phyloP scores from a whole-genome alignment of 2,329 filamentous ascomycete genomes.

The Diaporthe destruens region DNA sequence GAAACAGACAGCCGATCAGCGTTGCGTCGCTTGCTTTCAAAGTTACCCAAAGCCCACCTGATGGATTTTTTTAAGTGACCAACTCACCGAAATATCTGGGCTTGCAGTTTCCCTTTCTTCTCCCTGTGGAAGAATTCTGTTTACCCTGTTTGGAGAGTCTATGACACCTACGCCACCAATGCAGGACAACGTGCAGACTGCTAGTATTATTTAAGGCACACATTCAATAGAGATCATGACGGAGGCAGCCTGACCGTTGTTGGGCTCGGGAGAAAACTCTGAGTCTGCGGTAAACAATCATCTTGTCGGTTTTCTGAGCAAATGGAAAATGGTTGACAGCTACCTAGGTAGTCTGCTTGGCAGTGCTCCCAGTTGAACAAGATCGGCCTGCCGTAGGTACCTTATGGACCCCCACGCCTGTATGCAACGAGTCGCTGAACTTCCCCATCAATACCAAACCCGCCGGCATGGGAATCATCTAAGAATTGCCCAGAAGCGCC shows the following conservation, averaged over 20 bases:
- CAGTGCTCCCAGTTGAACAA: not conserved
- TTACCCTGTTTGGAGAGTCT: not conserved
- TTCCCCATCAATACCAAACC: not conserved
- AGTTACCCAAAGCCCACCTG: not conserved
- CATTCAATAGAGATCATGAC: not conserved
- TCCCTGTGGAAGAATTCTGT: not conserved
- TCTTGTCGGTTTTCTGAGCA: not conserved
- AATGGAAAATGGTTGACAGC: conserved; percentile 6
- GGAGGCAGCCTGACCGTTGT: not conserved
- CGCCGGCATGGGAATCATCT: not conserved
- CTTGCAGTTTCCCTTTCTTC: too few species aligned
- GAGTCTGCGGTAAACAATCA: not conserved
- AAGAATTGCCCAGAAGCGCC: not conserved
- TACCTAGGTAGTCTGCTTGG: not conserved
- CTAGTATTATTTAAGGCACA: not conserved
- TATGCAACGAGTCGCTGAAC: not conserved
- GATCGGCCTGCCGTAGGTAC: not conserved
- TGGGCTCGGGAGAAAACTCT: not conserved
- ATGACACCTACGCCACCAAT: not conserved
- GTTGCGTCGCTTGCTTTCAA: conserved; percentile 3
- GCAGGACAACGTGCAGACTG: not conserved
- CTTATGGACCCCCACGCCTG: not conserved
- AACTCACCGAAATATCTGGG: not conserved
- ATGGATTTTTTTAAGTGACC: not conserved
- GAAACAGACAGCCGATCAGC: not conserved